phyloP scores from a whole-genome alignment of 768 basidiomycete species.

The Thelephora aurantiotincta region DNA sequence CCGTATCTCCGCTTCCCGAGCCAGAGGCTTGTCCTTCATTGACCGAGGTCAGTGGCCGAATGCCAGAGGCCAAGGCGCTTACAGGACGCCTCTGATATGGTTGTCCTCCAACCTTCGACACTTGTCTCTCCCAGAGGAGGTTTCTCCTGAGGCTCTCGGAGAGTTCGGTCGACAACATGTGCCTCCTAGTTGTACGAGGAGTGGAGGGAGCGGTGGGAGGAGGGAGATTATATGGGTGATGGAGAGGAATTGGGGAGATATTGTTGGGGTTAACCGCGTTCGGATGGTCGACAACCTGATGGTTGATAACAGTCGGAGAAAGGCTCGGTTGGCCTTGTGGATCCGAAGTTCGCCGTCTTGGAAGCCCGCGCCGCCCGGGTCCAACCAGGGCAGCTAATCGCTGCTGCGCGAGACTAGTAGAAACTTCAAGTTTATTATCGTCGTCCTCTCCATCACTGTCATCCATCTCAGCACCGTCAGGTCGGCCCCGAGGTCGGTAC shows the following conservation, averaged over 20 bases:
- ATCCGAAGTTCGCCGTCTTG: slow-evolving; percentile 9
- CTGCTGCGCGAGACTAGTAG: slow-evolving; percentile 57
- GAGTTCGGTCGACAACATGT: slow-evolving; percentile 76
- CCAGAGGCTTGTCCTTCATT: slow-evolving; percentile 6
- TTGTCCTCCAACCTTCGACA: slow-evolving; percentile 27
- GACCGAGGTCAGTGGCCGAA: slow-evolving; percentile 22
- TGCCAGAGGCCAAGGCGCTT: slow-evolving; percentile 12
- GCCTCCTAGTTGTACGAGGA: slow-evolving; percentile 71
- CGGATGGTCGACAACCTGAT: slow-evolving; percentile 4
- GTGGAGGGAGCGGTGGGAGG: slow-evolving; percentile 53
- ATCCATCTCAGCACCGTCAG: slow-evolving; percentile 52
- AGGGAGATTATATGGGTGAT: slow-evolving; percentile 63
- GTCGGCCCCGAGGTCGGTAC: slow-evolving; percentile 53
- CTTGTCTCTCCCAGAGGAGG: slow-evolving; percentile 67
- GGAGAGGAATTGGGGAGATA: slow-evolving; percentile 43
- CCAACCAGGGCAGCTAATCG: slow-evolving; percentile 42
- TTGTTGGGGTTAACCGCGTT: slow-evolving; percentile 19
- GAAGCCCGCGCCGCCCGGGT: slow-evolving; percentile 16
- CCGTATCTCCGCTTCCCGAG: slow-evolving; percentile 11
- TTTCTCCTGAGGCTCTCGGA: slow-evolving; percentile 75
- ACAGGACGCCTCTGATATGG: slow-evolving; percentile 8
- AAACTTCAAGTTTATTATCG: slow-evolving; percentile 38
- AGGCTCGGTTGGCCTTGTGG: background rate
- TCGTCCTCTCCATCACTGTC: slow-evolving; percentile 37
- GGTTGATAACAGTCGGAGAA: background rate